These are phyloP conservation scores for Diaporthe citri DNA, from an alignment of 2,329 filamentous ascomycete species.

Conservation along the genomic window DNA sequence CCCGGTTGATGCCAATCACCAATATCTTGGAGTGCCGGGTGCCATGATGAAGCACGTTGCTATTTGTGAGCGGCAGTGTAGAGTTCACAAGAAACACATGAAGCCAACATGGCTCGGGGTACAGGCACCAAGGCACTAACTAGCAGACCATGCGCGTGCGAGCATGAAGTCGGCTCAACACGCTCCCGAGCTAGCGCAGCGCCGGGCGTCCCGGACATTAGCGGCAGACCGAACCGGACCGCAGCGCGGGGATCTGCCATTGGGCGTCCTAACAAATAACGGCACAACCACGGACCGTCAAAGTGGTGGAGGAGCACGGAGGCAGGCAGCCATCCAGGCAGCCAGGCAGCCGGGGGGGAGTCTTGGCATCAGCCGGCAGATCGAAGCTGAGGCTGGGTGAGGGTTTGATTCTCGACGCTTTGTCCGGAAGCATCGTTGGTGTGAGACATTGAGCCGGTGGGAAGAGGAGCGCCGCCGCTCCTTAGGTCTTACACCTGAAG, in stretches of 20 bases:
- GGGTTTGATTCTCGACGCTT: not conserved
- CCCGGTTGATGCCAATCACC: not conserved
- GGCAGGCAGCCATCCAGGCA: not conserved
- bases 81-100: too few relatives aligned
- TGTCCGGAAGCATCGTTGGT: not conserved
- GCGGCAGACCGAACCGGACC: conserved; percentile 18
- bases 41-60: too few relatives aligned
- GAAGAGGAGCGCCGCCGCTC: not conserved
- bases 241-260: not conserved
- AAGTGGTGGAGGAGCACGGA: not conserved
- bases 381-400: not conserved
- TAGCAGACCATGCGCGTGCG: too few relatives aligned
- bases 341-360: not conserved
- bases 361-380: not conserved
- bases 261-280: not conserved
- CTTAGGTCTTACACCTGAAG: not conserved
- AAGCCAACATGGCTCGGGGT: too few relatives aligned
- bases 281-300: not conserved
- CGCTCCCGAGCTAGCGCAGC: conserved; percentile 3
- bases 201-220: conserved; percentile 21
- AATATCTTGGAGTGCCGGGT: not conserved
- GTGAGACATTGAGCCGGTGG: not conserved
- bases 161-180: conserved; percentile 3
- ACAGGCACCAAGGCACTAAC: too few relatives aligned
- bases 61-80: too few relatives aligned